Base-by-base conservation (phyloP, 176 grass and related monocot genomes). In the Triticum turgidum region DNA sequence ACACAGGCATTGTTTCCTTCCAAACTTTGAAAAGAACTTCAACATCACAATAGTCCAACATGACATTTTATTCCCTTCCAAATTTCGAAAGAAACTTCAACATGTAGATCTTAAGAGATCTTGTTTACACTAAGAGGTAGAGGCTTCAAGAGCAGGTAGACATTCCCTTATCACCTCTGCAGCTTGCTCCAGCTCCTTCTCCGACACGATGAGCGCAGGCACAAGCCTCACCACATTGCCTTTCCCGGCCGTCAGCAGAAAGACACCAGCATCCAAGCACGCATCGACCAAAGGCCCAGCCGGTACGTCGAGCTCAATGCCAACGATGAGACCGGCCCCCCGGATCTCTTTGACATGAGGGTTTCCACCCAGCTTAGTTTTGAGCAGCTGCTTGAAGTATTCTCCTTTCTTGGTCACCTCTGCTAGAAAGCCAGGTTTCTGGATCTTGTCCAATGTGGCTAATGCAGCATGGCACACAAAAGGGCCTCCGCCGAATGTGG, bases 151-250 rank as follows among this genome's bases (percentile, higher is more conserved):
- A 14, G 64, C 85, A 38, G 91, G 89, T 64, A 98, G 81, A 78
- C 97, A 92, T 5, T 92, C 77, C 80, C 92, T 77, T 61, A 92
- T 89, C 35, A 94, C 78, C 65, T 92, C 90, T 0, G 82, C 94
- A 2, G 92, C 90, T 6, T 86, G 91, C 59, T 90, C 92, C 44
- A 98, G 82, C 88, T 98, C 97, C 86, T 91, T 84, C 32, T 91
- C 91, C 0, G 96, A 94, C 66, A 98, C 85, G 83, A 94, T 86
- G 54, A 96, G 87, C 5, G 91, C 93, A 1, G 93, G 97, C 20
- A 96, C 92, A 0, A 94, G 82, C 87, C 97, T 89, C 17, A 96
- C 86, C 0, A 98, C 97, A 87, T 98, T 94, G 65, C 94, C 97
- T 68, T 94, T 96, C 27, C 97, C 97, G 7, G 97, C 92, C 0